A percentile compares a stretch with the other conserved stretches of the same genome.
Conservation (phyloP, 495 filamentous ascomycete species). For the Penicillium roqueforti region DNA sequence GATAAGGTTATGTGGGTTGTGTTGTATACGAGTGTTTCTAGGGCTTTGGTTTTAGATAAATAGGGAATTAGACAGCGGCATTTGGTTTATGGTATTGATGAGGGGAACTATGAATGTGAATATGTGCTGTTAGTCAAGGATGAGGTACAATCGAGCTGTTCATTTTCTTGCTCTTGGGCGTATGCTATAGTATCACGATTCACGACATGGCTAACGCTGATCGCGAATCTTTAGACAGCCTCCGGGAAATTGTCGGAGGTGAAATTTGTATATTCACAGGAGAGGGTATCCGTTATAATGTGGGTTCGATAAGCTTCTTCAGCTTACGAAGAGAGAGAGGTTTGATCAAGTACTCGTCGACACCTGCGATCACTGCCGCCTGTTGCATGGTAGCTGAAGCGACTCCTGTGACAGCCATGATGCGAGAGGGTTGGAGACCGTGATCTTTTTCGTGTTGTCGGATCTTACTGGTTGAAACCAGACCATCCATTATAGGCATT, state of each 20-base stretch:
- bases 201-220: not conserved
- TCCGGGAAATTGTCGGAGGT: not conserved
- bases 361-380: slow-evolving; percentile 30
- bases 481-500: slow-evolving; percentile 27
- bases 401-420: slow-evolving; percentile 35
- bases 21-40: slow-evolving; percentile 9
- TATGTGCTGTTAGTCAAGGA: not conserved
- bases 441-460: slow-evolving; percentile 19
- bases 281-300: not conserved
- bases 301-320: slow-evolving; percentile 16
- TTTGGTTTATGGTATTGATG: slow-evolving; percentile 31
- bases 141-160: not conserved
- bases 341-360: slow-evolving; percentile 39
- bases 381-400: slow-evolving; percentile 30
- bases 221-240: not conserved
- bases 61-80: slow-evolving; percentile 25
- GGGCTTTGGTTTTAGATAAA: slow-evolving; percentile 17
- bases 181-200: not conserved
- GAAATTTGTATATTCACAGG: not conserved
- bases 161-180: not conserved
- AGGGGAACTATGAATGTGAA: slow-evolving; percentile 11
- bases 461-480: slow-evolving; percentile 21
- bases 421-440: slow-evolving; percentile 10
- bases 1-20: slow-evolving; percentile 30
- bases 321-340: slow-evolving; percentile 32